Evolutionary conservation across 495 filamentous ascomycete genomes (phyloP).

Genomic region (Penicillium herquei): DNA sequence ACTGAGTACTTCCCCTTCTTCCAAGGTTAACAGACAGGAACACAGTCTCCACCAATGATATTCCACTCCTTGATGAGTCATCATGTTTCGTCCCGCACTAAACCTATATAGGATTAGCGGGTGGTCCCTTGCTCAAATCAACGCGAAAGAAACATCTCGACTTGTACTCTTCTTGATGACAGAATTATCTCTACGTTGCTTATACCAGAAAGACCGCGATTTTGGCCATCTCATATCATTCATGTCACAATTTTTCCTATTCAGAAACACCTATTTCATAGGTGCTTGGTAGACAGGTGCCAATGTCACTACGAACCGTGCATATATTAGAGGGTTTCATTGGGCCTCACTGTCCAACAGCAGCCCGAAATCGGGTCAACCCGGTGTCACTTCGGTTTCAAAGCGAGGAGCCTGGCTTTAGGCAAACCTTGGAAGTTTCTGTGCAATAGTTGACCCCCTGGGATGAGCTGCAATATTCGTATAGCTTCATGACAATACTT

Average conservation of each 20-base stretch:
- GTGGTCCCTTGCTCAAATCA: not conserved
- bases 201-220: too few relatives aligned
- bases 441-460: too few relatives aligned
- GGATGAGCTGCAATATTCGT: too few relatives aligned
- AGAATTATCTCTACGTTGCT: too few relatives aligned
- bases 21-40: not conserved
- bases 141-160: not conserved
- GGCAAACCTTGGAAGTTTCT: not conserved
- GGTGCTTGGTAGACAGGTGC: not conserved
- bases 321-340: not conserved
- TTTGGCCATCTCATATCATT: too few relatives aligned
- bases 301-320: not conserved
- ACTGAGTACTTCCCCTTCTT: not conserved
- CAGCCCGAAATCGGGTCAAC: not conserved
- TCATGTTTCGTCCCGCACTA: not conserved
- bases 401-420: not conserved
- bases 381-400: not conserved
- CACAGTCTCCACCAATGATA: constrained; percentile 1
- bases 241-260: too few relatives aligned
- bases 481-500: too few relatives aligned
- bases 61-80: not conserved
- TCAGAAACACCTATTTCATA: too few relatives aligned
- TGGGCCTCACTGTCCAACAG: not conserved
- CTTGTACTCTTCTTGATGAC: too few relatives aligned
- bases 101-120: not conserved